These are phyloP conservation scores for Vitis rupestris DNA, from an alignment of 164 flowering plant genomes.

Conservation along the genomic window DNA sequence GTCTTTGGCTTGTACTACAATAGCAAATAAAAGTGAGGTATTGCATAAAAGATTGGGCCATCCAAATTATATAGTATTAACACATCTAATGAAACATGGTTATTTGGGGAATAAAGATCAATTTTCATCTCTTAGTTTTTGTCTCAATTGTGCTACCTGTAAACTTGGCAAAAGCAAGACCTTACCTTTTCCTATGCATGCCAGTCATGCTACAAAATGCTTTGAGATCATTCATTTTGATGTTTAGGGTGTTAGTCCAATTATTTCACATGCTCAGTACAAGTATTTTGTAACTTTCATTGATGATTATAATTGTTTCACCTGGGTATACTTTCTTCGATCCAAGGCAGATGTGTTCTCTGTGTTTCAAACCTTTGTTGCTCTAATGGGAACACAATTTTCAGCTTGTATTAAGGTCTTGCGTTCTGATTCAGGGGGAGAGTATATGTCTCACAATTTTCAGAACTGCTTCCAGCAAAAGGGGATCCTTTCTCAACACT, in stretches of 20 bases:
- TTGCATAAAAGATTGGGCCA: not conserved
- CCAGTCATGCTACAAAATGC: rapidly evolving
- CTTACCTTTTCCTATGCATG: too few species aligned
- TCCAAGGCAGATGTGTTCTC: constrained; percentile 1
- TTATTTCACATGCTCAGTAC: too few species aligned
- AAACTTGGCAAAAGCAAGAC: too few species aligned
- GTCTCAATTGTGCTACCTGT: not conserved
- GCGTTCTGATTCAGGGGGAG: not conserved
- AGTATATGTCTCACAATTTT: not conserved
- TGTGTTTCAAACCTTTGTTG: not conserved
- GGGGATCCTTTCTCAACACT: constrained; percentile 8
- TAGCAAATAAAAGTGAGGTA: not conserved
- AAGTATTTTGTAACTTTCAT: not conserved
- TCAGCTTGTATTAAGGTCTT: not conserved
- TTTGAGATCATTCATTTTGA: too few species aligned
- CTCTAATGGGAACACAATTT: constrained; percentile 4
- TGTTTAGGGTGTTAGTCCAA: too few species aligned
- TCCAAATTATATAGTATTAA: not conserved
- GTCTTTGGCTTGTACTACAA: not conserved
- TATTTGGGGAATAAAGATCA: not conserved
- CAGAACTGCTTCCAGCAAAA: not conserved
- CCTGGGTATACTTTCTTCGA: not conserved
- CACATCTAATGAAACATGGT: not conserved
- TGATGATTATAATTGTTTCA: not conserved
- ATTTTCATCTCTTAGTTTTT: not conserved